These are phyloP conservation scores for Porpolomopsis calyptriformis DNA, from an alignment of 768 basidiomycete species.

Conservation along the genomic window DNA sequence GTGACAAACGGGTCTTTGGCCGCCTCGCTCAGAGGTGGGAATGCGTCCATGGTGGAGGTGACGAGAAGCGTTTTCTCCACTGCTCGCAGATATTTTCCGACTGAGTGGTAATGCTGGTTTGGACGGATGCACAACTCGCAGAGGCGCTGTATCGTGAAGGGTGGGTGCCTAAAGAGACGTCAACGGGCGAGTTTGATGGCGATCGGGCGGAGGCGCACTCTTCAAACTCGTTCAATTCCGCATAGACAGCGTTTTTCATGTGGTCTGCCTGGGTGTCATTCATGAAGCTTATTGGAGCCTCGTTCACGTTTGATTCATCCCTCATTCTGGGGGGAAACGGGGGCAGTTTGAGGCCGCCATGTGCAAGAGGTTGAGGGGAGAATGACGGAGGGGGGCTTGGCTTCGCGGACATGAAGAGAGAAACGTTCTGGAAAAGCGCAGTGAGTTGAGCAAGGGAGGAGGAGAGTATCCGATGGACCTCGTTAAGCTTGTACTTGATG, in stretches of 20 bases:
- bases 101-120: constrained; percentile 56
- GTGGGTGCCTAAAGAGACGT: constrained; percentile 36
- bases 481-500: constrained; percentile 43
- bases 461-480: neutral
- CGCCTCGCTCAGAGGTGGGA: constrained; percentile 19
- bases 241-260: constrained; percentile 45
- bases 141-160: constrained; percentile 85
- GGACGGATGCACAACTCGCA: constrained; percentile 73
- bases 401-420: constrained; percentile 33
- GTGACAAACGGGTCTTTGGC: neutral
- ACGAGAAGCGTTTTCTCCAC: constrained; percentile 75
- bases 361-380: constrained; percentile 31
- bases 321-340: constrained; percentile 59
- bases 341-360: constrained; percentile 57
- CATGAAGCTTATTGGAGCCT: constrained; percentile 50
- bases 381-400: constrained; percentile 31
- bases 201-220: constrained; percentile 34
- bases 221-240: constrained; percentile 65
- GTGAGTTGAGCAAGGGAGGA: neutral
- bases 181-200: constrained; percentile 4
- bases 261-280: constrained; percentile 48
- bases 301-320: constrained; percentile 38
- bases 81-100: constrained; percentile 84
- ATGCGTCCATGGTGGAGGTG: constrained; percentile 68
- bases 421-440: constrained; percentile 33